These are phyloP conservation scores for Phytophthora brassicae DNA, from an alignment of 352 stramenopile genomes.

Conservation along the genomic window DNA sequence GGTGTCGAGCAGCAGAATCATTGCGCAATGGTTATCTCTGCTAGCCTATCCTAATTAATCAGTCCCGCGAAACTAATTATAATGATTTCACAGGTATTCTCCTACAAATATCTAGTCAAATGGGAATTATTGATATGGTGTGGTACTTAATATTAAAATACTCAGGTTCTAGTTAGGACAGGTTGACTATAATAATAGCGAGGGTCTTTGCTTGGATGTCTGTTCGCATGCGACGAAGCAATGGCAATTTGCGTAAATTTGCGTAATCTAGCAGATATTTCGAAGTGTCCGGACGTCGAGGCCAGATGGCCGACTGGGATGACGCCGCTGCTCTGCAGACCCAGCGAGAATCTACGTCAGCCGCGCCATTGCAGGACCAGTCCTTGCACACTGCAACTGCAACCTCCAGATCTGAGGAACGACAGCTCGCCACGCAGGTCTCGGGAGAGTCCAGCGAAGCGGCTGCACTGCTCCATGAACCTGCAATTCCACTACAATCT, in stretches of 20 bases:
- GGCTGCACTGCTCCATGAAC: too few relatives aligned
- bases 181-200: too few relatives aligned
- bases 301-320: slow-evolving; percentile 17
- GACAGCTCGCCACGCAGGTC: slow-evolving; percentile 5
- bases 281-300: slow-evolving; percentile 9
- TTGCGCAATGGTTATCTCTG: slow-evolving; percentile 15
- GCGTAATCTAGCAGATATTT: too few relatives aligned
- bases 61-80: too few relatives aligned
- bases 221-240: slow-evolving; percentile 22
- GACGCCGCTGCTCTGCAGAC: slow-evolving; percentile 14
- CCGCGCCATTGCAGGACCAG: slow-evolving; percentile 14
- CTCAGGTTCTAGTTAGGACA: too few relatives aligned
- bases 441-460: slow-evolving; percentile 10
- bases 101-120: too few relatives aligned
- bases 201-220: too few relatives aligned
- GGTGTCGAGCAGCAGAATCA: too few relatives aligned
- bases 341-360: slow-evolving; percentile 20
- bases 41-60: too few relatives aligned
- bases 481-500: not conserved
- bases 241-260: slow-evolving; percentile 8
- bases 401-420: slow-evolving; percentile 25
- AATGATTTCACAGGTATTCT: too few relatives aligned
- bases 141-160: too few relatives aligned
- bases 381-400: slow-evolving; percentile 25
- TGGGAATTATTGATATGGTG: too few relatives aligned